Conservation (phyloP, 2,329 filamentous ascomycete genomes). For the Metarhizium sp. region DNA sequence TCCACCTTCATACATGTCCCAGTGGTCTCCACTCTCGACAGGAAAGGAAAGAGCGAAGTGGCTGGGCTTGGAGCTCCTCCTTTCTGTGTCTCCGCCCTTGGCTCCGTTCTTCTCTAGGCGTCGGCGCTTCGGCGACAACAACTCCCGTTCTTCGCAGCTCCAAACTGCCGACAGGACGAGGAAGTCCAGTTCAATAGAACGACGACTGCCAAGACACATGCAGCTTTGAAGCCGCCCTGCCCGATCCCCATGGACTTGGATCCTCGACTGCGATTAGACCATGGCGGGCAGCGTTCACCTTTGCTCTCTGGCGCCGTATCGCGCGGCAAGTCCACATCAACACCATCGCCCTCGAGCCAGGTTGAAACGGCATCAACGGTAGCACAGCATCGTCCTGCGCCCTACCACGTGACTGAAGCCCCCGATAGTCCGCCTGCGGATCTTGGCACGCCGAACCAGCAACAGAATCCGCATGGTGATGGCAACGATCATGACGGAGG, state of each 20-base stretch:
- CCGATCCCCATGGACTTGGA: slow-evolving; percentile 21
- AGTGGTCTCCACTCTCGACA: not conserved
- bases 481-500: not conserved
- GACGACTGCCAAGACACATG: slow-evolving; percentile 4
- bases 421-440: slow-evolving; percentile 6
- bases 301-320: not conserved
- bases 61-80: not conserved
- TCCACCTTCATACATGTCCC: too few relatives aligned
- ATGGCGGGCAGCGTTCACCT: slow-evolving; percentile 13
- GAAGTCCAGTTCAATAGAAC: not conserved
- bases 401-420: slow-evolving; percentile 13
- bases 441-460: slow-evolving; percentile 1
- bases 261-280: slow-evolving; percentile 18
- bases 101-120: not conserved
- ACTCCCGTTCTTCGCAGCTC: slow-evolving; percentile 13
- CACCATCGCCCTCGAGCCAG: slow-evolving; percentile 6
- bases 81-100: not conserved
- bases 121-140: slow-evolving; percentile 22
- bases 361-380: too few relatives aligned
- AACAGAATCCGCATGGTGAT: not conserved
- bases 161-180: not conserved
- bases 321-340: slow-evolving; percentile 5
- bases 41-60: not conserved
- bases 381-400: not conserved
- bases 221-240: not conserved